Base-by-base conservation (phyloP, 805 yeast genomes). In the Starmerella ratchasimensis region DNA sequence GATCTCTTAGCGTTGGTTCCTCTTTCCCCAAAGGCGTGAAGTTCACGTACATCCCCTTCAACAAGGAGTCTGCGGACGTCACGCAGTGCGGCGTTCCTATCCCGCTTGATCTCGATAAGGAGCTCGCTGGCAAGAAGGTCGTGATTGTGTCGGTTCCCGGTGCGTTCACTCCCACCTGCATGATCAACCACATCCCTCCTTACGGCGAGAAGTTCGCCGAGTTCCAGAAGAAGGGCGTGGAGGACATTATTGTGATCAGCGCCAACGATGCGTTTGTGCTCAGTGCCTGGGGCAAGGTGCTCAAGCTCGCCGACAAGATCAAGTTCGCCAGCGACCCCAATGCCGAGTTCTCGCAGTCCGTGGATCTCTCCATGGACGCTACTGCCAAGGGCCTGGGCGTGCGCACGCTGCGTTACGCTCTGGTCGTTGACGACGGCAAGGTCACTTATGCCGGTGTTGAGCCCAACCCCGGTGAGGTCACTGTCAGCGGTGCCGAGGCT, bases 161-260 rank as follows among this genome's bases (percentile, higher is more conserved):
- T 45, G 90, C 93, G 9, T 81, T 80, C 67, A 80, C 93, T 20
- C 93, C 88, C 39, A 73, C 88, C 6, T 80, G 90, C 59, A 67
- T 80, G 34, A 71, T 68, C 35, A 65, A 70, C 50, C 90, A 79
- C 59, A 68, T 79, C 43, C 88, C 88, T 39, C 80, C 75, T 18
- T 77, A 62, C 62, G 56, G 77, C 41, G 53, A 61, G 41, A 62
- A 71, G 45, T 56, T 68, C 38, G 56, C 55, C 17, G 68, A 70
- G 38, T 68, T 80, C 53, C 58, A 65, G 51, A 58, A 63, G 38
- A 76, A 74, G 59, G 73, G 76, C 27, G 75, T 76, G 32, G 80
- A 76, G 53, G 65, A 65, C 50, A 62, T 78, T 41, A 61, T 78
- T 38, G 74, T 79, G 11, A 51, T 77, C 41, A 67, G 82, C 21